Conservation (phyloP, 331 rosid genomes). For the Pyrus hybrid region DNA sequence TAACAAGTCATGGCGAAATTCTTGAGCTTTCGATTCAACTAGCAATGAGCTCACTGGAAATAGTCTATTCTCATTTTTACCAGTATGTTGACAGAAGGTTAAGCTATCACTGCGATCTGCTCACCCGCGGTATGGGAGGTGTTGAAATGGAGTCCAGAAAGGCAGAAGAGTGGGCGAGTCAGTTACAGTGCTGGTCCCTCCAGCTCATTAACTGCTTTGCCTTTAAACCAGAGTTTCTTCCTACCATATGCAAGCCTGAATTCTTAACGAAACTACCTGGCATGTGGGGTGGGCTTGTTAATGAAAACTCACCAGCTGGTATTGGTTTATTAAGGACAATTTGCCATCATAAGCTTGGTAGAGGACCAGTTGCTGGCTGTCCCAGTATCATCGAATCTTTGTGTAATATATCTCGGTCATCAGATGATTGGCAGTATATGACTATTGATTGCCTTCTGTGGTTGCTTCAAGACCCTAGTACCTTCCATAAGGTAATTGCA, state of each 20-base stretch:
- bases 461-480: constrained; percentile 83
- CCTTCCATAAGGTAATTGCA: constrained; percentile 49
- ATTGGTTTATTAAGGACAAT: constrained; percentile 86
- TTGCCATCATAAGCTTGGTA: constrained; percentile 94
- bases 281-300: constrained; percentile 99
- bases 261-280: constrained; percentile 75
- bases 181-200: constrained; percentile 97
- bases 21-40: constrained; percentile 92
- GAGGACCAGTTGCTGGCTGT: constrained; percentile 88
- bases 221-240: constrained; percentile 87
- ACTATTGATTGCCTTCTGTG: constrained; percentile 96
- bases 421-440: constrained; percentile 99
- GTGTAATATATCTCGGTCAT: constrained; percentile 84
- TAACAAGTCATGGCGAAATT: constrained; percentile 84
- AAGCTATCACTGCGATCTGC: constrained; percentile 94
- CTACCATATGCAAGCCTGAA: constrained; percentile 84
- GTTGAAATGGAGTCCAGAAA: constrained; percentile 99
- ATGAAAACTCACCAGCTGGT: constrained; percentile 98
- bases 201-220: constrained; percentile 98
- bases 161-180: constrained; percentile 99
- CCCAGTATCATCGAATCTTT: constrained; percentile 75
- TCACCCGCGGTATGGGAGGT: constrained; percentile 99
- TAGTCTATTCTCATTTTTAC: constrained; percentile 90
- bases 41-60: constrained; percentile 85
- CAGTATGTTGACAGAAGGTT: constrained; percentile 85